Percentiles rank a stretch among this genome's conserved stretches.
Evolutionary conservation across 495 filamentous ascomycete genomes (phyloP).

Genomic region (Thermothielavioides terrestris): DNA sequence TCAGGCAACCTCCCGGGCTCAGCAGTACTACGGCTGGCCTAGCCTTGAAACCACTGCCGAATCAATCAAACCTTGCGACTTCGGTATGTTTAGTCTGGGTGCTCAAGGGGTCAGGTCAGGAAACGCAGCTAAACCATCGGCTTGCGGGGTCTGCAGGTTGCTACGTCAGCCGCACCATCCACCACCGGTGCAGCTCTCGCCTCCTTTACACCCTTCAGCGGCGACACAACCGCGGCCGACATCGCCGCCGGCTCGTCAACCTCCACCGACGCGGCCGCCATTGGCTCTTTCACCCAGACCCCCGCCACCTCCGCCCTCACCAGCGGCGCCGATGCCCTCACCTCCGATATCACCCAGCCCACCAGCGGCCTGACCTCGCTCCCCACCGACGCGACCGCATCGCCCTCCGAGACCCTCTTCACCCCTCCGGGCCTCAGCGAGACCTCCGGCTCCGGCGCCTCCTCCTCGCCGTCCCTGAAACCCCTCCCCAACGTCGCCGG

Average conservation of each 20-base stretch:
- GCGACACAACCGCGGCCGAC: neutral
- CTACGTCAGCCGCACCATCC: too few relatives aligned
- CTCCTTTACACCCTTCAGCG: slow-evolving; percentile 7
- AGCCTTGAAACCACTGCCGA: slow-evolving; percentile 8
- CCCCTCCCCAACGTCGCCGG: neutral
- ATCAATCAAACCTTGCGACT: slow-evolving; percentile 7
- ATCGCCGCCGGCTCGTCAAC: neutral
- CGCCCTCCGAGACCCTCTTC: neutral
- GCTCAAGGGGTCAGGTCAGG: neutral
- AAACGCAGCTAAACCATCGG: too few relatives aligned
- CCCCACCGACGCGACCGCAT: neutral
- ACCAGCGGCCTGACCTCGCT: neutral
- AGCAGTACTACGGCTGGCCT: neutral
- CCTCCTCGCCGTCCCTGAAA: neutral
- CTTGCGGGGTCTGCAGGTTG: too few relatives aligned
- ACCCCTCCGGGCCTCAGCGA: too few relatives aligned
- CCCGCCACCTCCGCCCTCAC: neutral
- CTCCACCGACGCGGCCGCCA: neutral
- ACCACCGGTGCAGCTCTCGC: too few relatives aligned
- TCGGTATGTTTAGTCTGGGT: slow-evolving; percentile 7
- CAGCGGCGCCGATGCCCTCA: neutral
- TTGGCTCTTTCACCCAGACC: neutral
- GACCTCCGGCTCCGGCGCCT: neutral
- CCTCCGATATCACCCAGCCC: neutral
- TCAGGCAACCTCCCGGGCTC: slow-evolving; percentile 7